Percentiles rank a stretch among this genome's conserved stretches.
phyloP scores from a whole-genome alignment of 1,284 basidiomycete species.

The Tylopilus sp. region DNA sequence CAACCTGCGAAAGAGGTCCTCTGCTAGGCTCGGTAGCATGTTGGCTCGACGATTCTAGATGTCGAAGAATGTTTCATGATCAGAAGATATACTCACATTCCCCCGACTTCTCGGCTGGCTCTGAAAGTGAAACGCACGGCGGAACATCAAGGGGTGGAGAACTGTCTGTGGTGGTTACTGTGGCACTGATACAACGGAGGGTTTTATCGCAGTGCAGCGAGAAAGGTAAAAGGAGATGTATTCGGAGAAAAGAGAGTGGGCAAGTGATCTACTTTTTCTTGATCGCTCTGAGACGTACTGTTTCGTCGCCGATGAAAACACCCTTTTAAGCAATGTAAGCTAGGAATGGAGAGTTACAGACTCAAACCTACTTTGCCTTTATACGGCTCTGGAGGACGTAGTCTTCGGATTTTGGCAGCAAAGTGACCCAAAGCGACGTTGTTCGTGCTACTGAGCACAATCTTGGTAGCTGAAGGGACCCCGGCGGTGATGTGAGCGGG shows the following conservation, averaged over 20 bases:
- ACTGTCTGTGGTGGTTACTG: background rate
- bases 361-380: slow-evolving; percentile 79
- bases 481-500: slow-evolving; percentile 75
- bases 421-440: slow-evolving; percentile 82
- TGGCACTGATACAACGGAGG: background rate
- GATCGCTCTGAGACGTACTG: slow-evolving; percentile 82
- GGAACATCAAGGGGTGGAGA: background rate
- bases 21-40: background rate
- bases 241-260: background rate
- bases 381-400: slow-evolving; percentile 93
- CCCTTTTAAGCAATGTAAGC: slow-evolving; percentile 49
- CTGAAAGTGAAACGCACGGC: background rate
- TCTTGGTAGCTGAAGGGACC: slow-evolving; percentile 67
- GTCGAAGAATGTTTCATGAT: background rate
- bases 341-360: background rate
- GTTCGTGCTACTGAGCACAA: slow-evolving; percentile 63
- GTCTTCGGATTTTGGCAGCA: slow-evolving; percentile 79
- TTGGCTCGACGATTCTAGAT: background rate
- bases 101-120: background rate
- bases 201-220: background rate
- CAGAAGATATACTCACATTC: background rate
- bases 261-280: slow-evolving; percentile 84
- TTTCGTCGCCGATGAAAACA: slow-evolving; percentile 87
- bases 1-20: background rate
- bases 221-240: slow-evolving; percentile 2